Percentiles rank a stretch among this genome's conserved stretches.
Evolutionary conservation across 2,329 filamentous ascomycete species (phyloP).

Genomic region (Cercospora janseana): DNA sequence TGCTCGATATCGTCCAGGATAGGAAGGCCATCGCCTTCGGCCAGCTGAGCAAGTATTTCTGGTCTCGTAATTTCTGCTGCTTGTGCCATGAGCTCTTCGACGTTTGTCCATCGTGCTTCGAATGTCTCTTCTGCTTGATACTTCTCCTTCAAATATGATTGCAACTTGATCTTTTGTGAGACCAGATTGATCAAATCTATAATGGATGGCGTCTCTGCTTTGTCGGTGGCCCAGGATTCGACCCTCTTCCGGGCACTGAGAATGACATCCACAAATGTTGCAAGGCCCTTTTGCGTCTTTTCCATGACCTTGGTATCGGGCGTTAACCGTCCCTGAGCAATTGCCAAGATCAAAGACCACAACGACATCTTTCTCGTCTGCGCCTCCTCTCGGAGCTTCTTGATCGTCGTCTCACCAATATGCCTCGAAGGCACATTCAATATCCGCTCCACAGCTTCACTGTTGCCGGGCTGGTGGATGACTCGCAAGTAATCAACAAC

Average conservation of each 20-base stretch:
- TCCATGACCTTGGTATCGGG: slow-evolving; percentile 56
- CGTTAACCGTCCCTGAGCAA: slow-evolving; percentile 52
- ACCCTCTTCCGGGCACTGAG: slow-evolving; percentile 57
- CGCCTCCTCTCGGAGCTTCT: slow-evolving; percentile 71
- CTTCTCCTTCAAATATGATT: slow-evolving; percentile 68
- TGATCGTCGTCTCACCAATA: slow-evolving; percentile 76
- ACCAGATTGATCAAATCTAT: slow-evolving; percentile 56
- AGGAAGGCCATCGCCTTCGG: slow-evolving; percentile 57
- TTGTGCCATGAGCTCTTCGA: slow-evolving; percentile 81
- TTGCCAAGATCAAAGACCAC: slow-evolving; percentile 69
- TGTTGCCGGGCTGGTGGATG: slow-evolving; percentile 79
- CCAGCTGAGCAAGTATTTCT: slow-evolving; percentile 25
- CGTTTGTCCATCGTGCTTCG: slow-evolving; percentile 80
- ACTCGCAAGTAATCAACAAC: slow-evolving; percentile 85
- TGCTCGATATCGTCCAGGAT: slow-evolving; percentile 68
- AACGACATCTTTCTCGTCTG: slow-evolving; percentile 66
- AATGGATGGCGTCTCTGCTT: slow-evolving; percentile 41
- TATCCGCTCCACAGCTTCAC: slow-evolving; percentile 77
- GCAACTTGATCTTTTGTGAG: slow-evolving; percentile 65
- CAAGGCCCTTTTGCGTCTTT: slow-evolving; percentile 57
- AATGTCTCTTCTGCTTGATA: slow-evolving; percentile 64
- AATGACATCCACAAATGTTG: slow-evolving; percentile 59
- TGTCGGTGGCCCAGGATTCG: slow-evolving; percentile 34
- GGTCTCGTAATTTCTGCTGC: slow-evolving; percentile 65
- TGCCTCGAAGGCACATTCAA: slow-evolving; percentile 81